Evolutionary conservation across 129 eudicot genomes (phyloP).

Genomic region (Chrysanthemum makinoi): DNA sequence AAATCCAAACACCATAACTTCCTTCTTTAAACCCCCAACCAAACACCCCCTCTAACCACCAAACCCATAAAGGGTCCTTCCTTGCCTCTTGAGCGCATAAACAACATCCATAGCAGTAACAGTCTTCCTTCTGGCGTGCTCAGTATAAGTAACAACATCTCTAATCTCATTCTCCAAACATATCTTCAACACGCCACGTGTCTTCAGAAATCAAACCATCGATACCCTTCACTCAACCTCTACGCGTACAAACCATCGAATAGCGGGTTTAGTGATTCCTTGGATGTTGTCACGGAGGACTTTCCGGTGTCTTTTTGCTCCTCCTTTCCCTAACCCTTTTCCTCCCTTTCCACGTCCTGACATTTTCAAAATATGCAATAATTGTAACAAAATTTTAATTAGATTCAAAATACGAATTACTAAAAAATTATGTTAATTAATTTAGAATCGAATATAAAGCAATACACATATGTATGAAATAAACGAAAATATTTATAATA

Average conservation of each 20-base stretch:
- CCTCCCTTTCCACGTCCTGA: constrained; percentile 56
- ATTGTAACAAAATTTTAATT: too few relatives aligned
- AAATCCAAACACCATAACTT: constrained; percentile 5
- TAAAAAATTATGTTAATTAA: too few relatives aligned
- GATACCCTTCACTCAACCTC: constrained; percentile 37
- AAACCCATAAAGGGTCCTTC: constrained; percentile 26
- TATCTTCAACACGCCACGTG: constrained; percentile 35
- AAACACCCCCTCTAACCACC: constrained; percentile 26
- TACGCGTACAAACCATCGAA: constrained; percentile 25
- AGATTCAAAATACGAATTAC: too few relatives aligned
- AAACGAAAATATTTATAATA: too few relatives aligned
- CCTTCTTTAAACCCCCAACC: constrained; percentile 20
- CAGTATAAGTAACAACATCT: constrained; percentile 29
- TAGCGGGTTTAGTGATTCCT: constrained; percentile 35
- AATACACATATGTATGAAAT: too few relatives aligned
- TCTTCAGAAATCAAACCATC: constrained; percentile 30
- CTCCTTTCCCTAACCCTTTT: constrained; percentile 54
- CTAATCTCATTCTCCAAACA: constrained; percentile 34
- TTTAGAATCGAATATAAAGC: too few relatives aligned
- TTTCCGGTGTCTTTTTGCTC: constrained; percentile 50
- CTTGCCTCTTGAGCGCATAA: constrained; percentile 38
- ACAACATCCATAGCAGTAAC: constrained; percentile 41
- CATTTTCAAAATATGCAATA: constrained; percentile 17
- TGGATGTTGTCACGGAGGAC: constrained; percentile 45
- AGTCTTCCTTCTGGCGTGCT: constrained; percentile 35